Percentiles rank a stretch among this genome's conserved stretches.
phyloP scores from a whole-genome alignment of 257 asterid species.

The Echites panduratus region DNA sequence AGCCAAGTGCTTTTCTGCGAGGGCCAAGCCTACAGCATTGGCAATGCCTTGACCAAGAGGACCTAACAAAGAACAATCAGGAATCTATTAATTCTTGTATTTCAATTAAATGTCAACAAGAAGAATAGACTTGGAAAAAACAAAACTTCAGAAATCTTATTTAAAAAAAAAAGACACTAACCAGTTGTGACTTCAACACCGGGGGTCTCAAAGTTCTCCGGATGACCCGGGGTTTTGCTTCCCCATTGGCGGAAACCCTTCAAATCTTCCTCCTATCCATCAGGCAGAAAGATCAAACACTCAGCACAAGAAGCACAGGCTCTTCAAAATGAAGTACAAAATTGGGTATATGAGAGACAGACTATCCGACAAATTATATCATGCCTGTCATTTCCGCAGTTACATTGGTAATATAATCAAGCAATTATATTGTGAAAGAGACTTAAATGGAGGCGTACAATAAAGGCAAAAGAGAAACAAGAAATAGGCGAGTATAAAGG shows the following conservation, averaged over 20 bases:
- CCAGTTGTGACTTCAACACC: slow-evolving; percentile 83
- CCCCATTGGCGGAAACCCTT: slow-evolving; percentile 70
- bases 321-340: background rate
- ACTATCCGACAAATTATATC: background rate
- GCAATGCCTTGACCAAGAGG: slow-evolving; percentile 92
- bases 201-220: slow-evolving; percentile 74
- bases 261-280: slow-evolving; percentile 56
- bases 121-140: background rate
- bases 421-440: background rate
- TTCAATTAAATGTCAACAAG: slow-evolving; percentile 2
- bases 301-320: slow-evolving; percentile 14
- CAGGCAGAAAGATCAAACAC: slow-evolving; percentile 2
- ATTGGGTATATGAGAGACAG: background rate
- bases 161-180: slow-evolving; percentile 12
- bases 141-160: no score
- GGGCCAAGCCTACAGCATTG: slow-evolving; percentile 79
- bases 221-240: slow-evolving; percentile 79
- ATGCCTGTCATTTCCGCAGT: background rate
- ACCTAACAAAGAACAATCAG: slow-evolving; percentile 35
- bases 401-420: background rate
- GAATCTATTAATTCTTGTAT: slow-evolving; percentile 13
- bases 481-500: background rate
- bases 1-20: slow-evolving; percentile 78
- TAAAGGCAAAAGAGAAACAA: background rate
- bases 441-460: background rate